Evolutionary conservation across 257 asterid species (phyloP).

Genomic region (Cinchona pubescens): DNA sequence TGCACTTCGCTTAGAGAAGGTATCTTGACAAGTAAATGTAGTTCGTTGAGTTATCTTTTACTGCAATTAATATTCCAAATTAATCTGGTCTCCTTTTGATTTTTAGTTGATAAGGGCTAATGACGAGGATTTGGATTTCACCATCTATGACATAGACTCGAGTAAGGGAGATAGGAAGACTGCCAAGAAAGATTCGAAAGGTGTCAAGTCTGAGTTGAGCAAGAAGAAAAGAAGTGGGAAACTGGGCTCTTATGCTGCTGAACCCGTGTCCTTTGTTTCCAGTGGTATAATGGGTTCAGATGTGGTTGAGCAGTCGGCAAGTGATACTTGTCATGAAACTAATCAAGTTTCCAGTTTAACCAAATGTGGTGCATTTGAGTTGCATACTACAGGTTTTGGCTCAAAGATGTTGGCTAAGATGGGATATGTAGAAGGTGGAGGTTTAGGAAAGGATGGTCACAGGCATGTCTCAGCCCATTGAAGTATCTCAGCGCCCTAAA

Average conservation of each 20-base stretch:
- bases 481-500: constrained; percentile 79
- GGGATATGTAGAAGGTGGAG: constrained; percentile 83
- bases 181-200: constrained; percentile 32
- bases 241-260: constrained; percentile 62
- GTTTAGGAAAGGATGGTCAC: constrained; percentile 86
- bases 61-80: not conserved
- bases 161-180: constrained; percentile 23
- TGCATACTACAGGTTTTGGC: constrained; percentile 97
- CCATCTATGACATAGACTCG: constrained; percentile 38
- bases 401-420: constrained; percentile 96
- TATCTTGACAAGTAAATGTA: constrained; percentile 14
- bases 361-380: constrained; percentile 69
- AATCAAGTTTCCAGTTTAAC: constrained; percentile 33
- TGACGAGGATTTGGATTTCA: constrained; percentile 58
- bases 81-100: constrained; percentile 12
- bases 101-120: constrained; percentile 75
- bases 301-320: constrained; percentile 31
- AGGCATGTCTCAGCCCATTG: constrained; percentile 74
- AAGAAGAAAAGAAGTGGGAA: constrained; percentile 39
- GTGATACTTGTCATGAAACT: constrained; percentile 27
- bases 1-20: constrained; percentile 76
- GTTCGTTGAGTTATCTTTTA: not conserved
- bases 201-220: constrained; percentile 34
- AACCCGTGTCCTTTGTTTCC: constrained; percentile 80
- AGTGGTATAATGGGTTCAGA: constrained; percentile 64